Evolutionary conservation across 176 grass and related monocot genomes (phyloP), one percentile per base, ranked within the genome.

Genomic region (Ensete ventricosum): DNA sequence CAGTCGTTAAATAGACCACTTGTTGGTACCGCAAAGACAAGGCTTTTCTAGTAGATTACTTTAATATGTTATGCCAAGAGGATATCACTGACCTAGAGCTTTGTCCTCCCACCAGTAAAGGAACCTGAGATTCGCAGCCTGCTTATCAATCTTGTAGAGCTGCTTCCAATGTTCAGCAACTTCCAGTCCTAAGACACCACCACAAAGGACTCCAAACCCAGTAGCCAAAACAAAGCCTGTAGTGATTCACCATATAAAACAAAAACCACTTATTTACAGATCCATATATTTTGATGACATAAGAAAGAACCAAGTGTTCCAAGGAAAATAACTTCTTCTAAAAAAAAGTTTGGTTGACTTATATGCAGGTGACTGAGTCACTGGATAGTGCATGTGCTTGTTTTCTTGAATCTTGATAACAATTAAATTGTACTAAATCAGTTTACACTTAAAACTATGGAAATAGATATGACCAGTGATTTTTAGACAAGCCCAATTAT

Each of bases 41-140:
- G 34, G 34, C 34, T 43, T 43, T 43, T 43, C 34, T 43, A 43
- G 34, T 3, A 43, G 34, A 43, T 43, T 43, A 43, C 5, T 3
- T 43, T 43, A 6, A 43, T 43, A 43, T 43, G 34, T 43, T 25
- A 80, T 49, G 25, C 1, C 14, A 77, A 19, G 27, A 73, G 12
- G 43, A 83, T 9, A 77, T 51, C 59, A 79, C 79, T 71, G 1
- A 99, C 91, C 91, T 94, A 92, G 55, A 52, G 90, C 88, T 89
- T 99, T 99, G 78, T 99, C 90, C 85, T 99, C 95, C 95, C 95
- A 99, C 95, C 95, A 99, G 79, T 99, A 99, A 50, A 99, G 88
- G 79, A 99, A 99, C 55, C 93, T 87, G 22, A 96, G 90, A 84
- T 92, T 96, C 24, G 90, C 83, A 63, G 69, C 85, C 76, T 86